Evolutionary conservation across 768 basidiomycete genomes (phyloP).

Genomic region (Gymnopilus dilepis): DNA sequence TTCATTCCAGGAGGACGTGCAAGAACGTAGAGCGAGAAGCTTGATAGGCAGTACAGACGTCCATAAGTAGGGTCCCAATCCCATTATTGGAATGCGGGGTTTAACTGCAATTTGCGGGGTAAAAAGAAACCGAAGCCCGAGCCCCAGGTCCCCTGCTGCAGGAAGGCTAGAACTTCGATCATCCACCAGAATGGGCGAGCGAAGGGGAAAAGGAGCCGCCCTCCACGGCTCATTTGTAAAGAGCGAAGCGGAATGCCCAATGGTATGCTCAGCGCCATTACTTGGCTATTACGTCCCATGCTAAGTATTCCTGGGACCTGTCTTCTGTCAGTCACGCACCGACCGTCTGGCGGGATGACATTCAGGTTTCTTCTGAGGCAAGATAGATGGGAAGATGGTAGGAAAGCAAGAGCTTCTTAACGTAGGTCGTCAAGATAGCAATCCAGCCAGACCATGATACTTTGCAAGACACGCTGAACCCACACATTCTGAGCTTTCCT

Average conservation of each 20-base stretch:
- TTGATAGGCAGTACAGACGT: neutral
- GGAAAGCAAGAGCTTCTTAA: neutral
- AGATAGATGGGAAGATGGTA: neutral
- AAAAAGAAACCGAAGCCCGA: constrained; percentile 14
- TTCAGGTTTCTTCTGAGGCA: neutral
- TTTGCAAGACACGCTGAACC: too few relatives aligned
- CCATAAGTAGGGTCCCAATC: neutral
- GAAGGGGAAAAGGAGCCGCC: neutral
- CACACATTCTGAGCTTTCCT: constrained; percentile 16
- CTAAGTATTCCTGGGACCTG: neutral
- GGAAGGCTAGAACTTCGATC: neutral
- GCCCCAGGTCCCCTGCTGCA: constrained; percentile 6
- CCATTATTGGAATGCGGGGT: constrained; percentile 4
- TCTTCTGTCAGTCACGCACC: neutral
- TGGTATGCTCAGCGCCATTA: neutral
- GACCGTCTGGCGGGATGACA: neutral
- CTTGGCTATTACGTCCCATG: constrained; percentile 1
- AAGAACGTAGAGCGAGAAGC: neutral
- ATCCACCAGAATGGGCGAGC: neutral
- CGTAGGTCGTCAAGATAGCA: too few relatives aligned
- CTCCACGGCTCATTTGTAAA: constrained; percentile 5
- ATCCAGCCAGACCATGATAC: too few relatives aligned
- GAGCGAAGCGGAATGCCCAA: neutral
- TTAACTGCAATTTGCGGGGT: constrained; percentile 17
- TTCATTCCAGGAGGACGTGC: neutral